Conservation (phyloP, 371 early-diverging fungal genomes). For the Circinella umbellata region DNA sequence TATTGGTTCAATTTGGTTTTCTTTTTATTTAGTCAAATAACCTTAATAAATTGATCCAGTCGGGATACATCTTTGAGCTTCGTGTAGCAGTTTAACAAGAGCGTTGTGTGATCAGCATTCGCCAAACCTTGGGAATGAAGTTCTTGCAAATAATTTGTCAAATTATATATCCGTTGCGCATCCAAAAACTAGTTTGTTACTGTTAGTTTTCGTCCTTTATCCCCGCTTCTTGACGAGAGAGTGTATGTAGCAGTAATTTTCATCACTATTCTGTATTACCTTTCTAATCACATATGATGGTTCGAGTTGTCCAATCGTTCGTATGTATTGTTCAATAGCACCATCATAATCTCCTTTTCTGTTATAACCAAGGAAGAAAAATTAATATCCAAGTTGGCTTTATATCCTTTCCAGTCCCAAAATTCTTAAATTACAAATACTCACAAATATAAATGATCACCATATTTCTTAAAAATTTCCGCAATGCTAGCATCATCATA, state of each 20-base stretch:
- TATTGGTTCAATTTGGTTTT: background rate
- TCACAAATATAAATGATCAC: slow-evolving; percentile 83
- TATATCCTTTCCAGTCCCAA: too few relatives aligned
- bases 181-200: slow-evolving; percentile 74
- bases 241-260: background rate
- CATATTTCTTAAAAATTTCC: slow-evolving; percentile 92
- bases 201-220: too few relatives aligned
- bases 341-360: slow-evolving; percentile 87
- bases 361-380: too few relatives aligned
- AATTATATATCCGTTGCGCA: slow-evolving; percentile 88
- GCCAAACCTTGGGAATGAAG: slow-evolving; percentile 86
- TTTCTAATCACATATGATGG: slow-evolving; percentile 95
- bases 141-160: slow-evolving; percentile 89
- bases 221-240: too few relatives aligned
- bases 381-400: too few relatives aligned
- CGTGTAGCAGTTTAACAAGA: slow-evolving; percentile 96
- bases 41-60: slow-evolving; percentile 88
- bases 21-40: slow-evolving; percentile 11
- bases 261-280: slow-evolving; percentile 27
- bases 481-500: slow-evolving; percentile 77
- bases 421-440: background rate
- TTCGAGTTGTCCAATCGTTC: slow-evolving; percentile 93
- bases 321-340: slow-evolving; percentile 90
- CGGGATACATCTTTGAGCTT: slow-evolving; percentile 86
- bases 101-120: slow-evolving; percentile 92